phyloP scores from a whole-genome alignment of 805 yeast species.

The Zygoascus ofunaensis region DNA sequence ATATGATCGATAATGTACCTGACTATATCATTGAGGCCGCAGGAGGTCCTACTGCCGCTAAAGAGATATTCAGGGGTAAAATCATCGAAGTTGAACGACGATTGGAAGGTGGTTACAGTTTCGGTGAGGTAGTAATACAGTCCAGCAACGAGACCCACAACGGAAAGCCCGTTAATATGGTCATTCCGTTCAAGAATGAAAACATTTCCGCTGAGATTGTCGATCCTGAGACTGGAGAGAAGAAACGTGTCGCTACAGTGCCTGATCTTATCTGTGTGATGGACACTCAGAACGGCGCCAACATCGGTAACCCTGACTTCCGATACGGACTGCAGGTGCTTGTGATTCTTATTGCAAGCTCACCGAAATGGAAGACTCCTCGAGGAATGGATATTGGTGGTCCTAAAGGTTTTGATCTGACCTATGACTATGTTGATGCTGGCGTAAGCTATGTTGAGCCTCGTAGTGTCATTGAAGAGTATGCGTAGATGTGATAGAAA shows the following conservation, averaged over 20 bases:
- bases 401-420: constrained; percentile 33
- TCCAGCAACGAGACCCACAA: neutral
- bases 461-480: constrained; percentile 35
- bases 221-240: constrained; percentile 11
- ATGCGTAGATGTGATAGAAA: too few species aligned
- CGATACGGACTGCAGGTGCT: constrained; percentile 37
- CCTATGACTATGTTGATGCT: constrained; percentile 31
- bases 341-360: constrained; percentile 36
- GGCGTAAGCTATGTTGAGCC: constrained; percentile 30
- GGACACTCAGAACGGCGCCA: constrained; percentile 37
- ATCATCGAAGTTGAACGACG: constrained; percentile 36
- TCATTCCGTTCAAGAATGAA: constrained; percentile 41
- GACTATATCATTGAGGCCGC: constrained; percentile 31
- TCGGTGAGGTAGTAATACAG: constrained; percentile 36
- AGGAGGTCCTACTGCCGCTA: constrained; percentile 28
- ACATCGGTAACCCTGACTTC: constrained; percentile 40
- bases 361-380: constrained; percentile 30
- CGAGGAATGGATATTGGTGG: constrained; percentile 37
- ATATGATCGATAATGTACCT: constrained; percentile 31
- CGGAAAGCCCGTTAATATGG: neutral
- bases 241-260: constrained; percentile 33
- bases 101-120: constrained; percentile 35
- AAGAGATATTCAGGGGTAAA: constrained; percentile 34
- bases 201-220: constrained; percentile 31
- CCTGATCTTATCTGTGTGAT: constrained; percentile 39